Evolutionary conservation across 495 filamentous ascomycete genomes (phyloP).

Genomic region (Penicillium antarcticum): DNA sequence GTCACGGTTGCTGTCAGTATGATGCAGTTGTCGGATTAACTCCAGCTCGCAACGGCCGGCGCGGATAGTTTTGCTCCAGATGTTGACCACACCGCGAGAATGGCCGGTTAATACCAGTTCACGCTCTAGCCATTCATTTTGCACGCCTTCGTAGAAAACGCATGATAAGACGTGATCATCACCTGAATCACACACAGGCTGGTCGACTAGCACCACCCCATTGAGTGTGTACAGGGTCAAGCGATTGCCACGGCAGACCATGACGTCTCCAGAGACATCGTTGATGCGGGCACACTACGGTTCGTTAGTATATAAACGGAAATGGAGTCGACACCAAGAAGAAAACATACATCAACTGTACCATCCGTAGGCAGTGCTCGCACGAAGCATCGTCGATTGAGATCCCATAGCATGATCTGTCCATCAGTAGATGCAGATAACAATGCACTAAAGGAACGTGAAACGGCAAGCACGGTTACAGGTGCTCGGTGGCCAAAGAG

Average conservation of each 20-base stretch:
- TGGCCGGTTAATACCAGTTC: slow-evolving; percentile 89
- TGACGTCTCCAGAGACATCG: slow-evolving; percentile 82
- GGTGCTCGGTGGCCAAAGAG: slow-evolving; percentile 87
- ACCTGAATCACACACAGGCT: slow-evolving; percentile 66
- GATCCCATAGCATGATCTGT: slow-evolving; percentile 84
- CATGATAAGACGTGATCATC: slow-evolving; percentile 77
- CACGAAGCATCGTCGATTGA: slow-evolving; percentile 84
- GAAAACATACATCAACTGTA: slow-evolving; percentile 45
- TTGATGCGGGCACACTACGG: slow-evolving; percentile 79
- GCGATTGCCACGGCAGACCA: slow-evolving; percentile 72
- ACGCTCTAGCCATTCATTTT: slow-evolving; percentile 89
- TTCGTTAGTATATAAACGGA: slow-evolving; percentile 12
- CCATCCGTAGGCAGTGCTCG: slow-evolving; percentile 61
- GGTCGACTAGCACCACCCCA: slow-evolving; percentile 74
- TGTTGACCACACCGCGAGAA: slow-evolving; percentile 76
- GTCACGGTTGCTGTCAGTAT: slow-evolving; percentile 70
- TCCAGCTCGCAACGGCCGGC: slow-evolving; percentile 56
- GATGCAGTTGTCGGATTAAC: slow-evolving; percentile 75
- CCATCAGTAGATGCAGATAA: slow-evolving; percentile 79
- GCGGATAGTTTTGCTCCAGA: slow-evolving; percentile 54
- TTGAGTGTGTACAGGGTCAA: slow-evolving; percentile 86
- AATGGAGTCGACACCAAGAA: neutral
- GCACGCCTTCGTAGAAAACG: slow-evolving; percentile 88
- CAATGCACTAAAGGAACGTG: slow-evolving; percentile 80
- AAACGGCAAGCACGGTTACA: slow-evolving; percentile 76